Conservation (phyloP, 192 early-diverging fungal genomes). For the Linnemannia exigua region DNA sequence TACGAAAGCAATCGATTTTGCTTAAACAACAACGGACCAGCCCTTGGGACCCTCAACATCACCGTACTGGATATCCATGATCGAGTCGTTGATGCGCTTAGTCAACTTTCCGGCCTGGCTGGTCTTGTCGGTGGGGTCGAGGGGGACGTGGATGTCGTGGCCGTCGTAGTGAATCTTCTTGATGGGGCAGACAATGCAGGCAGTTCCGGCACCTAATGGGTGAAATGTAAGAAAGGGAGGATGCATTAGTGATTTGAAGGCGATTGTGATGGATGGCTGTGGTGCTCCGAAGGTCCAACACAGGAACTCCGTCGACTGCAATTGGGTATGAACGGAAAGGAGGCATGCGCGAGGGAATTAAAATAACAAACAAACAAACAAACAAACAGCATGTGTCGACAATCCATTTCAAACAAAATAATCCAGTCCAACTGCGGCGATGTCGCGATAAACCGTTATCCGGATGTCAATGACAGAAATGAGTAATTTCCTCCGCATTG, state of each 20-base stretch:
- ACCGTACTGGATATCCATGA: slow-evolving; percentile 96
- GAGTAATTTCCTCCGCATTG: slow-evolving; percentile 10
- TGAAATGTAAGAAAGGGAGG: not conserved
- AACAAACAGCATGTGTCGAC: not conserved
- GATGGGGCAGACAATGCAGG: slow-evolving; percentile 95
- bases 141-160: slow-evolving; percentile 85
- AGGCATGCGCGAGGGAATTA: not conserved
- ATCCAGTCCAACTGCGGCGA: too few species aligned
- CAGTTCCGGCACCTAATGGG: slow-evolving; percentile 80
- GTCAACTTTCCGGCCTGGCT: slow-evolving; percentile 91
- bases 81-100: slow-evolving; percentile 83
- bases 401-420: not conserved
- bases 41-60: slow-evolving; percentile 78
- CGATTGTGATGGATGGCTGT: not conserved
- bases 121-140: slow-evolving; percentile 84
- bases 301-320: not conserved
- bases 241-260: not conserved
- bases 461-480: not conserved
- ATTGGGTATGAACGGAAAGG: not conserved
- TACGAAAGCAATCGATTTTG: not conserved
- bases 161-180: slow-evolving; percentile 87
- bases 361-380: not conserved
- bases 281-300: slow-evolving; percentile 16
- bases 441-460: not conserved
- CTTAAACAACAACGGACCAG: slow-evolving; percentile 90